Conservation (phyloP, 257 asterid genomes). For the Ilex asprella region DNA sequence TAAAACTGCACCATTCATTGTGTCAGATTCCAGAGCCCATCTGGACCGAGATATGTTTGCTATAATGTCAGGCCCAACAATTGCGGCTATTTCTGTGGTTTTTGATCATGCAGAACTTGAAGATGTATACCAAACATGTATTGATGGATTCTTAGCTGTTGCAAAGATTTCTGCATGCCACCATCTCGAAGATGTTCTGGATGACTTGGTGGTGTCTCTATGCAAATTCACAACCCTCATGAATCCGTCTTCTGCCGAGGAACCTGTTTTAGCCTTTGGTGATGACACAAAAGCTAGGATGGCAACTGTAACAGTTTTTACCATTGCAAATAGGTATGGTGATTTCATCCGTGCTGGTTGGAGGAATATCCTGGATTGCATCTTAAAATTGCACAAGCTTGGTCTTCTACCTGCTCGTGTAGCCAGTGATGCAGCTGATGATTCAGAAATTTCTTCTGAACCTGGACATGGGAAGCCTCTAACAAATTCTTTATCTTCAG, state of each 20-base stretch:
- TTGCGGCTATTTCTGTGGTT: conserved; percentile 96
- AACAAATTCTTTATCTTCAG: conserved; percentile 62
- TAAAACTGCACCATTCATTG: conserved; percentile 66
- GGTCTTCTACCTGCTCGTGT: conserved; percentile 98
- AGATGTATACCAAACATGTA: conserved; percentile 90
- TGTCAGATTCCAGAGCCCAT: conserved; percentile 75
- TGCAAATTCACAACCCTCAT: conserved; percentile 86
- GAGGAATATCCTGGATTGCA: conserved; percentile 91
- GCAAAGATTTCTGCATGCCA: conserved; percentile 96
- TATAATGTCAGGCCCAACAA: conserved; percentile 95
- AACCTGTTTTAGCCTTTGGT: conserved; percentile 92
- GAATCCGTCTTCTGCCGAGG: conserved; percentile 82
- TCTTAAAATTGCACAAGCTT: conserved; percentile 84
- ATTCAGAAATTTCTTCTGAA: conserved; percentile 73
- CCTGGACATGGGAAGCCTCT: conserved; percentile 84
- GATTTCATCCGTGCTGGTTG: conserved; percentile 91
- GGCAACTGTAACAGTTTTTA: conserved; percentile 93
- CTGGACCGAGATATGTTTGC: conserved; percentile 99
- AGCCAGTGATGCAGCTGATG: conserved; percentile 95
- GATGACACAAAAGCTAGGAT: conserved; percentile 93
- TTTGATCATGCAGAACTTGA: conserved; percentile 94
- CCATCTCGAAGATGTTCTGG: conserved; percentile 93
- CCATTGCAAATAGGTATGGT: conserved; percentile 85
- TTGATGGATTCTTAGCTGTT: conserved; percentile 90
- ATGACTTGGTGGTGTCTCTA: conserved; percentile 88